These are phyloP conservation scores for Candida incommunis DNA, from an alignment of 805 yeast species.

Conservation along the genomic window DNA sequence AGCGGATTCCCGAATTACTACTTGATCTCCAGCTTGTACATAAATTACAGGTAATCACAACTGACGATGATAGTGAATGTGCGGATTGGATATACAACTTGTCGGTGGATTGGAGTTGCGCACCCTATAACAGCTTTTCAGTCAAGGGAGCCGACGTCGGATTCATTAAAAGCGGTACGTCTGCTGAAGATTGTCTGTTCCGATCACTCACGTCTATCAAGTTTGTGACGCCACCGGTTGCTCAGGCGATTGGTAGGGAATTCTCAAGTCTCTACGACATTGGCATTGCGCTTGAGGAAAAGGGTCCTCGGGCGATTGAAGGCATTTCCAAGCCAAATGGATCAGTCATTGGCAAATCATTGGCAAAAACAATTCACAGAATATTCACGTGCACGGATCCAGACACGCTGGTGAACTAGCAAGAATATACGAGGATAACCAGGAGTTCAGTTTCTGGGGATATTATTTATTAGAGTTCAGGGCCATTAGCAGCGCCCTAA, in stretches of 20 bases:
- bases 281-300: not conserved
- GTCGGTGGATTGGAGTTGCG: not conserved
- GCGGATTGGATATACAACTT: slow-evolving; percentile 1
- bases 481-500: no score
- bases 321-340: not conserved
- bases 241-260: not conserved
- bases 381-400: not conserved
- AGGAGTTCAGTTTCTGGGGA: no score
- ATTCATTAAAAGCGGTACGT: not conserved
- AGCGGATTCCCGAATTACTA: not conserved
- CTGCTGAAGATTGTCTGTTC: not conserved
- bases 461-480: no score
- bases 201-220: not conserved
- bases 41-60: not conserved
- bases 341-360: not conserved
- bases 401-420: not conserved
- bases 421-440: no score
- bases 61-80: not conserved
- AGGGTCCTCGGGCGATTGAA: not conserved
- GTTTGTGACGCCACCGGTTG: not conserved
- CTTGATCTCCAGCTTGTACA: not conserved
- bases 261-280: not conserved
- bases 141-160: not conserved
- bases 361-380: not conserved
- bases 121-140: not conserved